These are phyloP conservation scores for Metschnikowia sp. DNA, from an alignment of 805 yeast species.

Conservation along the genomic window DNA sequence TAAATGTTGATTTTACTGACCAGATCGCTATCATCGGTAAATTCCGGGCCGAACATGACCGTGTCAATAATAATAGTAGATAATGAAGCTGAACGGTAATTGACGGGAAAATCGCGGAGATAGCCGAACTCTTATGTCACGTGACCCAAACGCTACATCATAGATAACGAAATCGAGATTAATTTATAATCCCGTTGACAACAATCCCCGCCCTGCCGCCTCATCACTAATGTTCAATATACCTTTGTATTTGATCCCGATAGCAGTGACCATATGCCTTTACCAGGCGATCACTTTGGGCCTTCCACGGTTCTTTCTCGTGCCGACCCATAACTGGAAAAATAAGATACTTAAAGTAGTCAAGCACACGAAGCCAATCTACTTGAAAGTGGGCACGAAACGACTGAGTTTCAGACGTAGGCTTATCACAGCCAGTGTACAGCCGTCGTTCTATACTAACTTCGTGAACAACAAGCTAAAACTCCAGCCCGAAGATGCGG, in stretches of 20 bases:
- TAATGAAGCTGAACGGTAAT: too few species aligned
- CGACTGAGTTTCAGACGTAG: constrained; percentile 39
- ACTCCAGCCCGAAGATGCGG: constrained; percentile 27
- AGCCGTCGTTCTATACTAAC: constrained; percentile 40
- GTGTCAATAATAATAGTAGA: too few species aligned
- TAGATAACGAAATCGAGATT: background rate
- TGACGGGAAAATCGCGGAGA: too few species aligned
- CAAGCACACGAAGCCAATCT: constrained; percentile 32
- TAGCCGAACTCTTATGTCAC: too few species aligned
- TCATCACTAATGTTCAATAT: background rate
- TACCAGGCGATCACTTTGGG: constrained; percentile 22
- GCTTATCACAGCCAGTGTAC: constrained; percentile 31
- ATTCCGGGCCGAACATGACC: too few species aligned
- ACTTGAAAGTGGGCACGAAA: constrained; percentile 33
- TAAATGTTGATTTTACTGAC: too few species aligned
- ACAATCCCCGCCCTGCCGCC: background rate
- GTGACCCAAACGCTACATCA: background rate
- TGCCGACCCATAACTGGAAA: constrained; percentile 39
- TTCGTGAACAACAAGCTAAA: constrained; percentile 35
- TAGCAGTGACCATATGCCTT: constrained; percentile 12
- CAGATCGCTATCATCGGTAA: too few species aligned
- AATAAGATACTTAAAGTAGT: constrained; percentile 32
- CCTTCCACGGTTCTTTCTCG: constrained; percentile 33
- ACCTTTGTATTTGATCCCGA: constrained; percentile 8
- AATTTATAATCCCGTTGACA: too few species aligned